Percentiles rank a stretch among this genome's conserved stretches.
phyloP scores from a whole-genome alignment of 2,329 filamentous ascomycete genomes.

The Akanthomyces uredinophilus region DNA sequence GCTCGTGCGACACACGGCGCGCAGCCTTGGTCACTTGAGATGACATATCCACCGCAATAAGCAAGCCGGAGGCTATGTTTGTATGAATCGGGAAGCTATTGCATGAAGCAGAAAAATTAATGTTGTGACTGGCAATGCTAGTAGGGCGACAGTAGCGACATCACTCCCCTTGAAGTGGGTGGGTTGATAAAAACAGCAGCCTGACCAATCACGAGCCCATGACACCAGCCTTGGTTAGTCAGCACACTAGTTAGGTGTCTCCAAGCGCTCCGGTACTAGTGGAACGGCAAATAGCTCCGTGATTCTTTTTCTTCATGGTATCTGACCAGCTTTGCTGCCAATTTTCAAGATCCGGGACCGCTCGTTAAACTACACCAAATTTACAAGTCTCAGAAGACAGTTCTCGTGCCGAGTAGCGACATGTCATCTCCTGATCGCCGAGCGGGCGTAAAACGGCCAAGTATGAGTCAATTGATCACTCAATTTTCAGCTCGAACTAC shows the following conservation, averaged over 20 bases:
- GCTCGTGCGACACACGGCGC: slow-evolving; percentile 43
- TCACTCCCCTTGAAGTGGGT: neutral
- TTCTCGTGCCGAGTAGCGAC: slow-evolving; percentile 8
- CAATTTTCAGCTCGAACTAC: neutral
- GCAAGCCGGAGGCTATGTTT: neutral
- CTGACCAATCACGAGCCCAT: neutral
- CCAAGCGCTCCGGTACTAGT: neutral
- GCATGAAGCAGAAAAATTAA: neutral
- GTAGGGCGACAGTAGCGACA: neutral
- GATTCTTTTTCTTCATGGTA: slow-evolving; percentile 2
- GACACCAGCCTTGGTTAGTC: neutral
- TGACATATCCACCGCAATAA: slow-evolving; percentile 28
- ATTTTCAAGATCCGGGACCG: neutral
- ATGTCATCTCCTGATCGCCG: slow-evolving; percentile 39
- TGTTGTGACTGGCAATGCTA: neutral
- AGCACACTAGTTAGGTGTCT: neutral
- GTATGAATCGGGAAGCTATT: neutral
- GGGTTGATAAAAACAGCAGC: neutral
- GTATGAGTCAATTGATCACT: slow-evolving; percentile 28
- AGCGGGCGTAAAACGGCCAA: slow-evolving; percentile 38
- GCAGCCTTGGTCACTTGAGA: slow-evolving; percentile 37
- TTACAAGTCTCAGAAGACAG: neutral
- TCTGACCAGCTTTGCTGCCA: neutral
- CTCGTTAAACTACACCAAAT: neutral
- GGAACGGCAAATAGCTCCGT: neutral